phyloP scores from a whole-genome alignment of 2,329 filamentous ascomycete species.

The Monosporascus sp. region DNA sequence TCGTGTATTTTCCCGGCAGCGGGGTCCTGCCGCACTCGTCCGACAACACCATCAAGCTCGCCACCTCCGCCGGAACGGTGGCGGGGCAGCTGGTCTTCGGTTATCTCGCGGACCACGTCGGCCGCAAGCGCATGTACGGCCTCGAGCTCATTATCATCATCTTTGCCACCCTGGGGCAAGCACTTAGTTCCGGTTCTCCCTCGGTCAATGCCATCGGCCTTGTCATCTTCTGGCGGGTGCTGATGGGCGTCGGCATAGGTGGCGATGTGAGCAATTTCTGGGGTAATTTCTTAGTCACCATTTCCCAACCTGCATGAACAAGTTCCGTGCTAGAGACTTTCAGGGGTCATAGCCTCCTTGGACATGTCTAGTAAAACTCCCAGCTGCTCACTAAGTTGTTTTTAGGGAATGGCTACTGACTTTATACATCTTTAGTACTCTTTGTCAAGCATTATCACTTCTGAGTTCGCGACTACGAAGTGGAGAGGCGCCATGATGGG shows the following conservation, averaged over 20 bases:
- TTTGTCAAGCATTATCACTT: constrained; percentile 76
- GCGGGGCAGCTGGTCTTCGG: constrained; percentile 79
- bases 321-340: too few relatives aligned
- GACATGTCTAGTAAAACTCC: too few relatives aligned
- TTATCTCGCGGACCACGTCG: constrained; percentile 69
- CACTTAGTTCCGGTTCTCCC: constrained; percentile 58
- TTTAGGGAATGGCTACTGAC: too few relatives aligned
- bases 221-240: constrained; percentile 75
- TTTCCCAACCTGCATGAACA: too few relatives aligned
- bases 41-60: constrained; percentile 80
- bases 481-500: constrained; percentile 87
- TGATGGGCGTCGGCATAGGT: constrained; percentile 69
- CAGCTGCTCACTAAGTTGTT: too few relatives aligned
- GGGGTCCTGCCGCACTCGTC: constrained; percentile 59
- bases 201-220: constrained; percentile 59
- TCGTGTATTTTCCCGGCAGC: constrained; percentile 62
- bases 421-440: constrained; percentile 46
- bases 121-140: constrained; percentile 68
- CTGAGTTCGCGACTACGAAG: constrained; percentile 80
- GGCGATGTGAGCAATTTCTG: constrained; percentile 44
- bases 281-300: too few relatives aligned
- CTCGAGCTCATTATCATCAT: constrained; percentile 77
- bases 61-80: constrained; percentile 78
- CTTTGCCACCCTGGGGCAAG: constrained; percentile 68
- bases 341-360: too few relatives aligned